A percentile compares a stretch with the other conserved stretches of the same genome.
Conservation (phyloP, 2,329 filamentous ascomycete genomes). For the Colletotrichum gigasporum region DNA sequence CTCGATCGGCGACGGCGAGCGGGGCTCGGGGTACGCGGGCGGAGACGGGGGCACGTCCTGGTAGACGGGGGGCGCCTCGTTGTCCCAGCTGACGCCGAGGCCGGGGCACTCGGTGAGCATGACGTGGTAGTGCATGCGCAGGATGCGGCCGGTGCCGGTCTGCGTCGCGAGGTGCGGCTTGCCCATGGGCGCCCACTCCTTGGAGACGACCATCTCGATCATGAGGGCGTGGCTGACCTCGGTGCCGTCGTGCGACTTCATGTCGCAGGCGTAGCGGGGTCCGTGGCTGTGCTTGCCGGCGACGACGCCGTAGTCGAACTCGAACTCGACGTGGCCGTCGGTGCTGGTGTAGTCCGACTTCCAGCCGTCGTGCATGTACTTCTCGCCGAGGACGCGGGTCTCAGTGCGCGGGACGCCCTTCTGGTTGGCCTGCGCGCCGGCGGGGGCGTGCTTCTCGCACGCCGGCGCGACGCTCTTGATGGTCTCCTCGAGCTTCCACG, state of each 20-base stretch:
- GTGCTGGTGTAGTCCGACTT: constrained; percentile 72
- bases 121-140: constrained; percentile 91
- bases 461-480: constrained; percentile 82
- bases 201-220: constrained; percentile 92
- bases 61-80: constrained; percentile 93
- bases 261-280: constrained; percentile 77
- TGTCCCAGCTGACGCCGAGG: constrained; percentile 94
- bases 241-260: constrained; percentile 78
- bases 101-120: constrained; percentile 84
- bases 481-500: constrained; percentile 92
- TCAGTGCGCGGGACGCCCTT: constrained; percentile 82
- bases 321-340: constrained; percentile 76
- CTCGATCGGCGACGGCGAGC: constrained; percentile 46
- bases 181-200: constrained; percentile 83
- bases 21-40: constrained; percentile 69
- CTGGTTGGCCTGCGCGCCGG: constrained; percentile 50
- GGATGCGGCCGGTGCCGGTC: constrained; percentile 88
- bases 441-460: constrained; percentile 77
- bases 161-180: constrained; percentile 77
- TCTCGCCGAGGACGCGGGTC: constrained; percentile 79
- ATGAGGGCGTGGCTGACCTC: constrained; percentile 86
- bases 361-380: constrained; percentile 88
- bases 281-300: constrained; percentile 55
- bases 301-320: constrained; percentile 74
- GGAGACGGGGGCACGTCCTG: constrained; percentile 91